phyloP scores from a whole-genome alignment of 257 asterid species.

The Solanum commersonii region DNA sequence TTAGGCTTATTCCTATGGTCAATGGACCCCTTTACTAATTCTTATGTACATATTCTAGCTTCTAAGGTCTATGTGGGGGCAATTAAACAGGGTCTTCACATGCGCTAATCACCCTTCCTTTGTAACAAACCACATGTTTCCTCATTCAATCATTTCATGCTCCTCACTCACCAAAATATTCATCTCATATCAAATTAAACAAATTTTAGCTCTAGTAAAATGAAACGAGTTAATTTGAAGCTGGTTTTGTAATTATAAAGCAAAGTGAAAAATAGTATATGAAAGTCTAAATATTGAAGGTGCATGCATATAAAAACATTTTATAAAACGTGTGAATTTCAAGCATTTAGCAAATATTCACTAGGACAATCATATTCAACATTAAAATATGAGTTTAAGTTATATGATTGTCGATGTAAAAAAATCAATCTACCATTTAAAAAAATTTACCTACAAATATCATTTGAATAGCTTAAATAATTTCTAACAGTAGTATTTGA shows the following conservation, averaged over 20 bases:
- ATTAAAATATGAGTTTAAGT: neutral
- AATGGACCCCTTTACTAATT: neutral
- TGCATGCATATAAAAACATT: neutral
- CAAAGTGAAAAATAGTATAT: neutral
- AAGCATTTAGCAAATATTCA: neutral
- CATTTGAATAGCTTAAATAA: neutral
- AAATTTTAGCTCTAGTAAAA: neutral
- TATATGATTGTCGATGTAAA: neutral
- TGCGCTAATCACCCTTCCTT: slow-evolving; percentile 14
- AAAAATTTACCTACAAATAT: neutral
- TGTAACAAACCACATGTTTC: slow-evolving; percentile 31
- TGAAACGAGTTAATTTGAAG: neutral
- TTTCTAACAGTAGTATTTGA: neutral
- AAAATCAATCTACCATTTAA: neutral
- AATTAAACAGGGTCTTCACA: slow-evolving; percentile 28
- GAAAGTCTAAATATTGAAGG: neutral
- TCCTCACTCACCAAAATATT: neutral
- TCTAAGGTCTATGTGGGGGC: slow-evolving; percentile 23
- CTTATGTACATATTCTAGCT: neutral
- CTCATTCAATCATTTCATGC: slow-evolving; percentile 8
- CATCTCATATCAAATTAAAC: neutral
- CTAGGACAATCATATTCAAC: neutral
- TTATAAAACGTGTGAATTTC: neutral
- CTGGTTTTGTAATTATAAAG: neutral
- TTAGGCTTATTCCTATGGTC: neutral